Evolutionary conservation across 148 eudicot genomes (phyloP).

Genomic region (Arbutus unedo): DNA sequence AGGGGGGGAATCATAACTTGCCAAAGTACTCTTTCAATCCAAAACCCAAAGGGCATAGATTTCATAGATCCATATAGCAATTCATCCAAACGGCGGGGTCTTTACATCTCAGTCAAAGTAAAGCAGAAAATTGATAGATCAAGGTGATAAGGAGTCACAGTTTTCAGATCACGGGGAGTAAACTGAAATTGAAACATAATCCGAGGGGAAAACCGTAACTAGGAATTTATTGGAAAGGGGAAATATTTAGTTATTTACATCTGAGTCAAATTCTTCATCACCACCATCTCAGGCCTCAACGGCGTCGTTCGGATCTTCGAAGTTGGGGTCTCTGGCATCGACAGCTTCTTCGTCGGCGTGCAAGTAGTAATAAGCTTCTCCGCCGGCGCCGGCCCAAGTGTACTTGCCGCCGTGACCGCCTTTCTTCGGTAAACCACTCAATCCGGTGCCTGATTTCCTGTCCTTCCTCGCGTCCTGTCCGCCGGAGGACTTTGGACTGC

Average conservation of each 20-base stretch:
- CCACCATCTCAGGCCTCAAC: background rate
- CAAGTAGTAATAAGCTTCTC: constrained; percentile 16
- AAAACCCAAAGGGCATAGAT: background rate
- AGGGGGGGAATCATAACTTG: background rate
- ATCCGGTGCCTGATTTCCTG: constrained; percentile 56
- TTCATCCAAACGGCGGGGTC: background rate
- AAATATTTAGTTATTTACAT: constrained; percentile 14
- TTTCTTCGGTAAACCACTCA: constrained; percentile 69
- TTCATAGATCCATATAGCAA: too few species aligned
- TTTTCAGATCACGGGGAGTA: too few species aligned
- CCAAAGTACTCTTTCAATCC: background rate
- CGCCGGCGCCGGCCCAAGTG: constrained; percentile 69
- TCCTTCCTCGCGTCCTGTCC: constrained; percentile 43
- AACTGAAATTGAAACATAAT: too few species aligned
- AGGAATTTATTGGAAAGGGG: background rate
- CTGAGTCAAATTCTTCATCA: background rate
- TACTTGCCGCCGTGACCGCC: constrained; percentile 88
- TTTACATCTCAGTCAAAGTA: too few species aligned
- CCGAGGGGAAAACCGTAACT: too few species aligned
- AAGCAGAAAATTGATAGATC: too few species aligned
- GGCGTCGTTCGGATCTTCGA: constrained; percentile 34
- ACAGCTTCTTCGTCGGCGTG: constrained; percentile 23
- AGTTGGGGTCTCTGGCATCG: constrained; percentile 63
- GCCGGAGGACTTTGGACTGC: constrained; percentile 28
- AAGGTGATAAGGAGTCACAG: too few species aligned